Evolutionary conservation across 2,329 filamentous ascomycete species (phyloP).

Genomic region (Trichophaea hybrida): DNA sequence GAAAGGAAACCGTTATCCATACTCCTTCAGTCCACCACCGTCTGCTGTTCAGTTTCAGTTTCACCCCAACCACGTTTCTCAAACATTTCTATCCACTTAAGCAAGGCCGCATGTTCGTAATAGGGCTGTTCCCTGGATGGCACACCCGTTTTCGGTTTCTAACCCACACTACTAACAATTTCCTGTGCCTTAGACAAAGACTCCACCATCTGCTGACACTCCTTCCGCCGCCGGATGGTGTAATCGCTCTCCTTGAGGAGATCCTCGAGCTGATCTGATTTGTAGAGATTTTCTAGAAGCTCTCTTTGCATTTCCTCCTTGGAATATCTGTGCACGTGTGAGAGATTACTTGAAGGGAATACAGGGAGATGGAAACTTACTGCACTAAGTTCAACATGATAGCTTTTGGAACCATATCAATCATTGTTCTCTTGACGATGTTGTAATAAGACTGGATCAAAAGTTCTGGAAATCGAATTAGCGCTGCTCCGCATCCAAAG

Average conservation of each 20-base stretch:
- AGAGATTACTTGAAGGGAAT: neutral
- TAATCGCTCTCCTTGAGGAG: constrained; percentile 97
- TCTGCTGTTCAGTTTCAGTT: too few species aligned
- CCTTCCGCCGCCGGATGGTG: constrained; percentile 84
- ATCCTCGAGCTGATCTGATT: constrained; percentile 76
- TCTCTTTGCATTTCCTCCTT: constrained; percentile 99
- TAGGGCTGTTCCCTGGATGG: too few species aligned
- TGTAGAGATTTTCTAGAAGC: constrained; percentile 94
- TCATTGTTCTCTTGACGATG: constrained; percentile 96
- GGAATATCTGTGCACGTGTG: constrained; percentile 48
- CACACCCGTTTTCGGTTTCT: neutral
- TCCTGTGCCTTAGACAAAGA: constrained; percentile 78
- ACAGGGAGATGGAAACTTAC: constrained; percentile 42
- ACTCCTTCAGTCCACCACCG: too few species aligned
- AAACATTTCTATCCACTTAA: too few species aligned
- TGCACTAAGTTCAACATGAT: constrained; percentile 96
- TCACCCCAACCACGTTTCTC: too few species aligned
- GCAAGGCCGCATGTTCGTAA: too few species aligned
- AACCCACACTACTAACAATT: constrained; percentile 56
- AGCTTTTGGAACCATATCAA: constrained; percentile 98
- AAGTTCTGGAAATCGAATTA: constrained; percentile 47
- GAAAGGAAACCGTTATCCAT: too few species aligned
- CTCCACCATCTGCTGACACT: constrained; percentile 99
- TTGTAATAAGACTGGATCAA: constrained; percentile 96
- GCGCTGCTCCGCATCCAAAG: neutral